Percentiles rank a stretch among this genome's conserved stretches.
Evolutionary conservation across 108 stramenopile genomes (phyloP).

Genomic region (Discostella pseudostelligera): DNA sequence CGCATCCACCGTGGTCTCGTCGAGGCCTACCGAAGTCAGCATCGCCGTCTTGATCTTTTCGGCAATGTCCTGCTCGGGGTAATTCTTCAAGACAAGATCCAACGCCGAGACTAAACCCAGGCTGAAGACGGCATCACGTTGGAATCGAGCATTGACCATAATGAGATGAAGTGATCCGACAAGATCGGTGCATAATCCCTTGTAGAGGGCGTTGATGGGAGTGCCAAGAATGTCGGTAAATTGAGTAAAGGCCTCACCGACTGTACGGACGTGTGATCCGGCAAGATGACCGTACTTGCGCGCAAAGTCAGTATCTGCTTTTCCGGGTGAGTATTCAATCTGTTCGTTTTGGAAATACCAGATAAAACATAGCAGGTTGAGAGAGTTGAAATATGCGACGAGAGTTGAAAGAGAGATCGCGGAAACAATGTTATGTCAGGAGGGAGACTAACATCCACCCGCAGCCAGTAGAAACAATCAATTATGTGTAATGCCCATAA

Average conservation of each 20-base stretch:
- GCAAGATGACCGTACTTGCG: slow-evolving; percentile 78
- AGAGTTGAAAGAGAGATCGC: neutral
- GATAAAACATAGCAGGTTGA: neutral
- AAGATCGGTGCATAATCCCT: slow-evolving; percentile 89
- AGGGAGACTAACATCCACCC: no score
- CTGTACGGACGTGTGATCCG: slow-evolving; percentile 77
- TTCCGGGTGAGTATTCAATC: slow-evolving; percentile 73
- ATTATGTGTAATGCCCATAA: no score
- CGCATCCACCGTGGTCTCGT: slow-evolving; percentile 75
- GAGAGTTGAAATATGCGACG: neutral
- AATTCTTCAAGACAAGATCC: slow-evolving; percentile 86
- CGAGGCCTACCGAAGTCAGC: slow-evolving; percentile 75
- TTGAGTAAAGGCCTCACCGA: slow-evolving; percentile 85
- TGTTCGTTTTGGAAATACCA: slow-evolving; percentile 9
- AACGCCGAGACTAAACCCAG: slow-evolving; percentile 73
- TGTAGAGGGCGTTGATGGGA: slow-evolving; percentile 88
- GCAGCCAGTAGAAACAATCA: no score
- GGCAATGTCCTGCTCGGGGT: slow-evolving; percentile 84
- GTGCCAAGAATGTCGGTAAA: slow-evolving; percentile 81
- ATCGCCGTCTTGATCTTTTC: slow-evolving; percentile 75
- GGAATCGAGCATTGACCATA: slow-evolving; percentile 91
- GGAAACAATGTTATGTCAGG: no score
- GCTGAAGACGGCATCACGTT: slow-evolving; percentile 79
- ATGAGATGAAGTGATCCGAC: slow-evolving; percentile 91
- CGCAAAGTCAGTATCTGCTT: slow-evolving; percentile 81